Conservation (phyloP, 768 basidiomycete species). For the Naganishia kalamii region DNA sequence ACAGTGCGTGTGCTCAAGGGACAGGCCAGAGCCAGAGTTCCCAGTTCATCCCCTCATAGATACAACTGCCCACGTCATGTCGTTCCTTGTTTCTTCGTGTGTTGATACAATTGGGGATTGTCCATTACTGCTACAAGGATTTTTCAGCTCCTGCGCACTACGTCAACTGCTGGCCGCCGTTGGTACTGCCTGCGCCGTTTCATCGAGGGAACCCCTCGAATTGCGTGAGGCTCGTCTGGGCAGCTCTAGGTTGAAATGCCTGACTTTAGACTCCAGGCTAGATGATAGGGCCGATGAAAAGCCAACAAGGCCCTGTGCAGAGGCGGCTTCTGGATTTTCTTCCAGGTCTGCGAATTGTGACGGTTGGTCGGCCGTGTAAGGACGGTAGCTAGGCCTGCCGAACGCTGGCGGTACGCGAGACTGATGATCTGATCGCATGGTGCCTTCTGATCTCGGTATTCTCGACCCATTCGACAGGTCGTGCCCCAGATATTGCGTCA, state of each 20-base stretch:
- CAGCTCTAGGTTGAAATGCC: not conserved
- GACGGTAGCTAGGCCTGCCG: not conserved
- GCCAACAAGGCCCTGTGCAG: not conserved
- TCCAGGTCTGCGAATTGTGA: slow-evolving; percentile 9
- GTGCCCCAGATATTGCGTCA: not conserved
- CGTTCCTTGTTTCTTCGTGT: too few relatives aligned
- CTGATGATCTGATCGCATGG: not conserved
- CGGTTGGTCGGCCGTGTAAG: not conserved
- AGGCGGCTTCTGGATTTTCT: not conserved
- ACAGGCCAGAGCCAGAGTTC: too few relatives aligned
- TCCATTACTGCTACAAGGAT: not conserved
- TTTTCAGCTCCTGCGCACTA: not conserved
- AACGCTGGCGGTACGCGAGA: not conserved
- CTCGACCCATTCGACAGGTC: not conserved
- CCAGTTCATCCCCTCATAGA: too few relatives aligned
- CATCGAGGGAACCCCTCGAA: not conserved
- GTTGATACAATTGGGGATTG: too few relatives aligned
- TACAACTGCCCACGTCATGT: too few relatives aligned
- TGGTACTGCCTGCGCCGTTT: not conserved
- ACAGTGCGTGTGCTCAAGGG: too few relatives aligned
- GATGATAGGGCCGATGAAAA: slow-evolving; percentile 7
- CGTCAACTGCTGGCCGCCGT: not conserved
- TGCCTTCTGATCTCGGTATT: not conserved
- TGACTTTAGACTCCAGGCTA: not conserved
- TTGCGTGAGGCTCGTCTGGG: not conserved